phyloP scores from a whole-genome alignment of 1,139 yeast species.

The Hansenula lynferdii region DNA sequence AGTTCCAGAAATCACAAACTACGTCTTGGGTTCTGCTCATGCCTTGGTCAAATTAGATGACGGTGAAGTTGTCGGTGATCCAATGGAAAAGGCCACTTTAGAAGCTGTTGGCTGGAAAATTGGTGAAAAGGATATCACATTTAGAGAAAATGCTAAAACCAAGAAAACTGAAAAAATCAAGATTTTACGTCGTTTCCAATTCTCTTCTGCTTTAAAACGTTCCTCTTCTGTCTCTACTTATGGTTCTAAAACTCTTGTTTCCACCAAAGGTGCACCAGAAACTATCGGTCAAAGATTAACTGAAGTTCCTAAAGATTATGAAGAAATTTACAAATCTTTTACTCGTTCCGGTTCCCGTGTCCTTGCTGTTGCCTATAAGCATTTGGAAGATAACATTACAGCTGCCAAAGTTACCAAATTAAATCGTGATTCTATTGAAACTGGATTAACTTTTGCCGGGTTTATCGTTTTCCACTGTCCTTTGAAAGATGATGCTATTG shows the following conservation, averaged over 20 bases:
- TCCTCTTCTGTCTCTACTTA: constrained; percentile 84
- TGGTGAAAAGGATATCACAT: constrained; percentile 65
- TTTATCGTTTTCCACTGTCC: constrained; percentile 98
- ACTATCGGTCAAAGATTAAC: constrained; percentile 76
- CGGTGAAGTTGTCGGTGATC: constrained; percentile 98
- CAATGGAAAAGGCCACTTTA: constrained; percentile 97
- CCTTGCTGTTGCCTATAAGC: constrained; percentile 85
- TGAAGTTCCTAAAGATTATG: constrained; percentile 74
- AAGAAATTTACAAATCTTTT: constrained; percentile 81
- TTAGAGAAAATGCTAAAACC: constrained; percentile 37
- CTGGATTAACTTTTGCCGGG: constrained; percentile 76
- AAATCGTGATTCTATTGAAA: constrained; percentile 73
- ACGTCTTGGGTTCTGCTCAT: constrained; percentile 91
- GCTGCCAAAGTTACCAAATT: constrained; percentile 49
- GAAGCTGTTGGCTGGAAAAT: constrained; percentile 86
- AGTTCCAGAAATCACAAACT: constrained; percentile 62
- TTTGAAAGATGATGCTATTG: constrained; percentile 87
- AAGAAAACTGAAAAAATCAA: constrained; percentile 49
- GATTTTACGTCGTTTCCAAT: constrained; percentile 92
- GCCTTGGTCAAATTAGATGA: constrained; percentile 91
- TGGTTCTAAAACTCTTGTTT: constrained; percentile 60
- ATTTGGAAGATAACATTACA: constrained; percentile 48
- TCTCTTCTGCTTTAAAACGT: constrained; percentile 92
- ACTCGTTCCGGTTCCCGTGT: constrained; percentile 97
- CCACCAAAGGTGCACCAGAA: constrained; percentile 99